Evolutionary conservation across 352 stramenopile species (phyloP).

Genomic region (Phytophthora chlamydospora): DNA sequence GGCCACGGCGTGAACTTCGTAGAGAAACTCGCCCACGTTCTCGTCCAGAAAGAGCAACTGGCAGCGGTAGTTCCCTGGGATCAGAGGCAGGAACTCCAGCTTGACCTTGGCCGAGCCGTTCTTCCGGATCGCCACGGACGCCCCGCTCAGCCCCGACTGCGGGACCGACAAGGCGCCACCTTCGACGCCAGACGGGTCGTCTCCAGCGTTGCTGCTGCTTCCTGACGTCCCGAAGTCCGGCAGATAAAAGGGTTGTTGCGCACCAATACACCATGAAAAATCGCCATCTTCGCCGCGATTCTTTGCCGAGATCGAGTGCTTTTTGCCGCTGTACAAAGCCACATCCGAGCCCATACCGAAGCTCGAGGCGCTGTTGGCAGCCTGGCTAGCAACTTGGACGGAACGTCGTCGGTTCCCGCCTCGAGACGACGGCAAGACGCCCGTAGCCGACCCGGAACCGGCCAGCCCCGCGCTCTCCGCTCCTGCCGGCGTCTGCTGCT

Average conservation of each 20-base stretch:
- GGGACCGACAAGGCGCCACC: constrained; percentile 12
- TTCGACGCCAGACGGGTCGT: constrained; percentile 12
- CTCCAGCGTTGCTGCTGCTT: constrained; percentile 31
- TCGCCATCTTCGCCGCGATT: constrained; percentile 45
- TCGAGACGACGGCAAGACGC: constrained; percentile 16
- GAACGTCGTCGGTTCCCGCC: constrained; percentile 20
- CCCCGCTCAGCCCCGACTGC: constrained; percentile 22
- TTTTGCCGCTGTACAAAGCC: constrained; percentile 7
- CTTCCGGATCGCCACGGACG: constrained; percentile 46
- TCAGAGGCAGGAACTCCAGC: constrained; percentile 90
- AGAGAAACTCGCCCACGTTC: constrained; percentile 94
- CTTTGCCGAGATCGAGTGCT: constrained; percentile 17
- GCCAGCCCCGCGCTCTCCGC: constrained; percentile 1
- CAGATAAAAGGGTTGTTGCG: constrained; percentile 78
- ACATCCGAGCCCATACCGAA: constrained; percentile 14
- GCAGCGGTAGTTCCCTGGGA: constrained; percentile 89
- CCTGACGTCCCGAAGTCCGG: constrained; percentile 57
- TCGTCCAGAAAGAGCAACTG: constrained; percentile 93
- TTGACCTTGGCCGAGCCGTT: constrained; percentile 70
- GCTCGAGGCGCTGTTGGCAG: constrained; percentile 5
- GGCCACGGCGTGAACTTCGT: constrained; percentile 88
- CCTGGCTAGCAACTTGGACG: constrained; percentile 10
- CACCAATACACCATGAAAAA: constrained; percentile 65
- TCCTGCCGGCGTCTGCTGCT: constrained; percentile 16
- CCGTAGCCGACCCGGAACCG: background rate